Evolutionary conservation across 2,329 filamentous ascomycete species (phyloP), one percentile per base, ranked within the genome.

Genomic region (Xylariaceae sp.): DNA sequence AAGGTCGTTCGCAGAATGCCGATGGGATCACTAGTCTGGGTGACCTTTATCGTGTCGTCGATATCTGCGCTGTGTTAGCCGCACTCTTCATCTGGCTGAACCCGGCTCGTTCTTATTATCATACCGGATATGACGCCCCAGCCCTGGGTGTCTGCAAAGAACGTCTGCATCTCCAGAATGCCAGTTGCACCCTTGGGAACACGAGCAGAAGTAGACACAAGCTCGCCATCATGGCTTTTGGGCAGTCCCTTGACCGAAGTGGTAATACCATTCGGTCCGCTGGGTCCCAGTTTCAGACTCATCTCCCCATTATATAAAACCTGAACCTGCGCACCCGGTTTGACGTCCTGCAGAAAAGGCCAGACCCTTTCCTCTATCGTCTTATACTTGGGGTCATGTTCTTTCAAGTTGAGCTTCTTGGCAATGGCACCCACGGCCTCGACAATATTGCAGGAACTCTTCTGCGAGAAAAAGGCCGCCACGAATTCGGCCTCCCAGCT

Each of bases 41-140:
- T 97, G 65, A 92, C 78, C 75, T 97, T 97, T 78, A 97, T 96
- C 0, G 92, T 96, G 74, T 97, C 93, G 71, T 97, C 94, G 65
- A 97, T 84, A 68, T 97, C 93, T 87, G 53, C 39, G 41, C 13
- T 11, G 23, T 34, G 53, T 67, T 58, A 67, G 48, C 45, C 35
- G 2, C 39, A 9, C 23, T 48, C 15, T 41, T 51, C 13, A 23
- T 7, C 49, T 30, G 23, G 23, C 23, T 9, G n/a, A 13, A 50
- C 9, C 35, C 9, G n/a, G 17, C 3, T 34, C 17, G 8, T 17
- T 34, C 2, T 30, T 30, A 30, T 1, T 39, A 44, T 39, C 75
- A 55, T 73, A 86, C 84, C 84, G 45, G 89, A 93, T 64, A 97
- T 86, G 10, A 97, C 76, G 10, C 84, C 85, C 92, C 92, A 97